A percentile compares a stretch with the other conserved stretches of the same genome.
phyloP scores from a whole-genome alignment of 2,329 filamentous ascomycete genomes.

The Leptographium galeiforme region DNA sequence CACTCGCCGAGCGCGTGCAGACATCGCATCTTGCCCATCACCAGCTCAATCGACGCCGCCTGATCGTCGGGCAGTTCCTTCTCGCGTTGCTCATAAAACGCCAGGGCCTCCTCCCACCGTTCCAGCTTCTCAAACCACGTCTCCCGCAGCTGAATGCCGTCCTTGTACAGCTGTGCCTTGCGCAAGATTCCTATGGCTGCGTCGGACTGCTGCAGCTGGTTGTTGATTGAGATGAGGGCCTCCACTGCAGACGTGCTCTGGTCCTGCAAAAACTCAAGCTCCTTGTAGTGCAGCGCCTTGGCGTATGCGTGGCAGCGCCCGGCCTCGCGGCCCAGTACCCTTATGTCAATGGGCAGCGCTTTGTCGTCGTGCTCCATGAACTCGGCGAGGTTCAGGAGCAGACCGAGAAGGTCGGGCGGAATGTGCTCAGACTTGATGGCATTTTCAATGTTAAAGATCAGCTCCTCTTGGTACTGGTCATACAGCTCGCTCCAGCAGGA shows the following conservation, averaged over 20 bases:
- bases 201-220: constrained; percentile 96
- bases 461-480: constrained; percentile 90
- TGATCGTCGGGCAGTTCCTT: constrained; percentile 46
- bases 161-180: constrained; percentile 88
- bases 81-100: constrained; percentile 83
- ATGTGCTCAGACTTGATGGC: constrained; percentile 93
- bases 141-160: constrained; percentile 85
- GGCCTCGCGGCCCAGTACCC: constrained; percentile 85
- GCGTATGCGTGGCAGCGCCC: constrained; percentile 96
- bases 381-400: constrained; percentile 88
- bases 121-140: constrained; percentile 99
- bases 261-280: constrained; percentile 94
- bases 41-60: constrained; percentile 68
- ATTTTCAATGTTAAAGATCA: constrained; percentile 89
- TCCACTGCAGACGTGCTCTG: constrained; percentile 93
- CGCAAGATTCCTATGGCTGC: constrained; percentile 95
- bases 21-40: constrained; percentile 99
- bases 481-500: constrained; percentile 98
- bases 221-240: constrained; percentile 97
- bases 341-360: constrained; percentile 90
- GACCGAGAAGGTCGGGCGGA: constrained; percentile 85
- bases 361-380: constrained; percentile 99
- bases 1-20: constrained; percentile 93
- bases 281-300: constrained; percentile 97
- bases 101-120: constrained; percentile 92